These are phyloP conservation scores for Termitomyces sp. DNA, from an alignment of 768 basidiomycete species.

Conservation along the genomic window DNA sequence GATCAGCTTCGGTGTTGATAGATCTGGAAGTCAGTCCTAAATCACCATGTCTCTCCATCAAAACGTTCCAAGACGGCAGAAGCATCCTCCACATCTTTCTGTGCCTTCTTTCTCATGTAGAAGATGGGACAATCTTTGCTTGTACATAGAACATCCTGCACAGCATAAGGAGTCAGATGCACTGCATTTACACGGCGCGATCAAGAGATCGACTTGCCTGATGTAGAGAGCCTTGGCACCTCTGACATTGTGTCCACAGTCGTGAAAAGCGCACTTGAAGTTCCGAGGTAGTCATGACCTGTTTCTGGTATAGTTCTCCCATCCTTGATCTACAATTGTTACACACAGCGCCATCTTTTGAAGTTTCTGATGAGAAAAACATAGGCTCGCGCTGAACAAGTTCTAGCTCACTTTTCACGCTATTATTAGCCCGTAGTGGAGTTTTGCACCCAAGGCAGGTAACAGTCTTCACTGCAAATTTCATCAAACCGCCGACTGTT, in stretches of 20 bases:
- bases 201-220: constrained; percentile 46
- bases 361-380: background rate
- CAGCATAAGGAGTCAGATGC: background rate
- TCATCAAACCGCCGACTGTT: constrained; percentile 95
- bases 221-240: constrained; percentile 97
- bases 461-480: constrained; percentile 93
- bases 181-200: background rate
- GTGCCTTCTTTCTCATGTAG: constrained; percentile 97
- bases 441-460: constrained; percentile 98
- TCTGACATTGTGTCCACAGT: constrained; percentile 97
- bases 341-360: constrained; percentile 86
- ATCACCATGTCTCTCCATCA: constrained; percentile 69
- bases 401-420: constrained; percentile 53
- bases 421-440: constrained; percentile 73
- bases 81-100: constrained; percentile 94
- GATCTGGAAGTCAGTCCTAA: background rate
- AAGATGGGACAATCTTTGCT: constrained; percentile 99
- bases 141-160: constrained; percentile 90
- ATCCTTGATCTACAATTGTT: constrained; percentile 86
- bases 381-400: background rate
- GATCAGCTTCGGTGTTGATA: too few relatives aligned
- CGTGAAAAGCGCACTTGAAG: constrained; percentile 90
- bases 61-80: constrained; percentile 80
- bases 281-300: constrained; percentile 68
- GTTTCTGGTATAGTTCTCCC: constrained; percentile 91